Percentiles rank a stretch among this genome's conserved stretches.
Conservation (phyloP, 2,329 filamentous ascomycete genomes). For the Arthrobotrys iridis region DNA sequence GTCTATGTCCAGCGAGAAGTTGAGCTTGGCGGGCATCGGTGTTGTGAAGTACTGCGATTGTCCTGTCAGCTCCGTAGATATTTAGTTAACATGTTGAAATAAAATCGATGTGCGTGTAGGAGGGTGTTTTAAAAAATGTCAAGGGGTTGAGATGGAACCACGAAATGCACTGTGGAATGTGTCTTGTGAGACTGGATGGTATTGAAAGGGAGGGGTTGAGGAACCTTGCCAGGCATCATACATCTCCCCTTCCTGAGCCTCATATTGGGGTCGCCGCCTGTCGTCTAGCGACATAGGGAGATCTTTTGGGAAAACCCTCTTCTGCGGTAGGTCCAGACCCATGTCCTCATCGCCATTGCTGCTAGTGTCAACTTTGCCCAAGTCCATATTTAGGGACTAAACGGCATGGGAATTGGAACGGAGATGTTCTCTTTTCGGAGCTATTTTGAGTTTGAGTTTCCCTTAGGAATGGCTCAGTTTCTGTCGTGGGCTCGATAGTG, state of each 20-base stretch:
- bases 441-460: background rate
- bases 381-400: conserved; percentile 36
- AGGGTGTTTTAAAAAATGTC: conserved; percentile 20
- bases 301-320: conserved; percentile 74
- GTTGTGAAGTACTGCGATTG: conserved; percentile 95
- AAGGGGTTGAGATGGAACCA: background rate
- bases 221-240: conserved; percentile 98
- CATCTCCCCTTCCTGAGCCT: conserved; percentile 86
- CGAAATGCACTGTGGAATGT: conserved; percentile 28
- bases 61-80: conserved; percentile 67
- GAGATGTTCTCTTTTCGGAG: conserved; percentile 3
- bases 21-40: conserved; percentile 81
- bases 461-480: background rate
- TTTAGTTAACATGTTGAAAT: conserved; percentile 51
- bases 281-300: conserved; percentile 93
- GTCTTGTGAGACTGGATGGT: conserved; percentile 6
- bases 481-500: background rate
- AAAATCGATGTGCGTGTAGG: background rate
- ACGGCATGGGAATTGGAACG: conserved; percentile 15
- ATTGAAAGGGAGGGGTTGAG: conserved; percentile 59
- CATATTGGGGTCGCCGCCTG: conserved; percentile 73
- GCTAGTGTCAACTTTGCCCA: conserved; percentile 28
- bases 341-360: conserved; percentile 35
- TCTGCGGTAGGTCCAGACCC: conserved; percentile 8
- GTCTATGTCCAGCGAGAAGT: conserved; percentile 57